Evolutionary conservation across 2,329 filamentous ascomycete genomes (phyloP).

Genomic region (Lomentospora prolificans): DNA sequence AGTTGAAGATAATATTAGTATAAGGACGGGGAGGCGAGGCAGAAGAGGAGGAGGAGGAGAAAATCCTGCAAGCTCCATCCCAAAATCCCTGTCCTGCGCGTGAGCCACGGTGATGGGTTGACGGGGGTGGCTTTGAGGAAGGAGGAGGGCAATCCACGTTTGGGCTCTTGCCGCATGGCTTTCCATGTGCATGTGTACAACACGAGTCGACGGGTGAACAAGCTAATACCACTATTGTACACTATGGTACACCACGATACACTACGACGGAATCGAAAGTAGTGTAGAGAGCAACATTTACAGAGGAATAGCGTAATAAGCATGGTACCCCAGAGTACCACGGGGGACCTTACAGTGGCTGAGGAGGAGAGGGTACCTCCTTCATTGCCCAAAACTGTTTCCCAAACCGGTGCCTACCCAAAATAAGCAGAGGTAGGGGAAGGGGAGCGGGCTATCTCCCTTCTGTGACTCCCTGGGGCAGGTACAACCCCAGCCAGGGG

Average conservation of each 20-base stretch:
- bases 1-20: constrained; percentile 1
- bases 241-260: not conserved
- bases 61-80: not conserved
- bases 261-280: not conserved
- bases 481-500: not conserved
- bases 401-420: not conserved
- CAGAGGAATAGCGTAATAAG: not conserved
- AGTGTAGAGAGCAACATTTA: not conserved
- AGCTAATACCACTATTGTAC: not conserved
- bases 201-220: too few relatives aligned
- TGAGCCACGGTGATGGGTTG: not conserved
- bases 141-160: not conserved
- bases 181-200: too few relatives aligned
- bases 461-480: not conserved
- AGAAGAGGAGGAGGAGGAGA: not conserved
- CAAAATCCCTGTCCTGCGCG: not conserved
- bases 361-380: not conserved
- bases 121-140: not conserved
- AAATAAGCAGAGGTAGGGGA: not conserved
- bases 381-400: not conserved
- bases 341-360: not conserved
- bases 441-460: not conserved
- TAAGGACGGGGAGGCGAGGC: not conserved
- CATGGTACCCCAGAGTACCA: not conserved
- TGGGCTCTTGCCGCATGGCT: not conserved